Conservation (phyloP, 805 yeast species). For the Yamadazyma paraphyllophila region DNA sequence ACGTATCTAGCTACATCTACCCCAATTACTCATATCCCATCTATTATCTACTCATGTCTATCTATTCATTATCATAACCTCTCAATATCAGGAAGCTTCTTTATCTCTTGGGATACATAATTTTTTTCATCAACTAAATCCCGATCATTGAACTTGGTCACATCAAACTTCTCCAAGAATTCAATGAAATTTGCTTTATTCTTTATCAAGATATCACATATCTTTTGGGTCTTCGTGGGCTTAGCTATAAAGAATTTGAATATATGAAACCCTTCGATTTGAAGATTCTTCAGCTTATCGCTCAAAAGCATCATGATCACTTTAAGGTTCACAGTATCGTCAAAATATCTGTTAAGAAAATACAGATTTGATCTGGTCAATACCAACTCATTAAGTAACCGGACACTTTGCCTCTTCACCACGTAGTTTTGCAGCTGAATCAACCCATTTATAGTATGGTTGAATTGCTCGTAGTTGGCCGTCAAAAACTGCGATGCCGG, state of each 20-base stretch:
- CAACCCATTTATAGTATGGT: slow-evolving; percentile 60
- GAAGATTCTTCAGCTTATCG: slow-evolving; percentile 86
- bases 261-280: slow-evolving; percentile 86
- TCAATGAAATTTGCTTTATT: slow-evolving; percentile 74
- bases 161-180: slow-evolving; percentile 65
- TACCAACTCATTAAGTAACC: slow-evolving; percentile 69
- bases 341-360: slow-evolving; percentile 75
- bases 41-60: no score
- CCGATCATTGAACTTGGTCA: slow-evolving; percentile 61
- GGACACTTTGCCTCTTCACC: slow-evolving; percentile 85
- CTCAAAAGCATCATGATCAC: slow-evolving; percentile 81
- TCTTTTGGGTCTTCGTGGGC: slow-evolving; percentile 80
- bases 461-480: slow-evolving; percentile 56
- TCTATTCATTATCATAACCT: slow-evolving; percentile 15
- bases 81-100: slow-evolving; percentile 62
- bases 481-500: slow-evolving; percentile 70
- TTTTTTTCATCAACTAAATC: slow-evolving; percentile 75
- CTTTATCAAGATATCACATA: slow-evolving; percentile 77
- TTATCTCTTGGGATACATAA: slow-evolving; percentile 74
- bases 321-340: slow-evolving; percentile 78
- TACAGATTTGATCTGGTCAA: slow-evolving; percentile 66
- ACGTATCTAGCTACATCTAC: no score
- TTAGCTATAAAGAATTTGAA: slow-evolving; percentile 96
- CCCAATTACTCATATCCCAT: no score
- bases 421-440: slow-evolving; percentile 83